phyloP scores from a whole-genome alignment of 2,329 filamentous ascomycete species.

The Fusarium sp. region DNA sequence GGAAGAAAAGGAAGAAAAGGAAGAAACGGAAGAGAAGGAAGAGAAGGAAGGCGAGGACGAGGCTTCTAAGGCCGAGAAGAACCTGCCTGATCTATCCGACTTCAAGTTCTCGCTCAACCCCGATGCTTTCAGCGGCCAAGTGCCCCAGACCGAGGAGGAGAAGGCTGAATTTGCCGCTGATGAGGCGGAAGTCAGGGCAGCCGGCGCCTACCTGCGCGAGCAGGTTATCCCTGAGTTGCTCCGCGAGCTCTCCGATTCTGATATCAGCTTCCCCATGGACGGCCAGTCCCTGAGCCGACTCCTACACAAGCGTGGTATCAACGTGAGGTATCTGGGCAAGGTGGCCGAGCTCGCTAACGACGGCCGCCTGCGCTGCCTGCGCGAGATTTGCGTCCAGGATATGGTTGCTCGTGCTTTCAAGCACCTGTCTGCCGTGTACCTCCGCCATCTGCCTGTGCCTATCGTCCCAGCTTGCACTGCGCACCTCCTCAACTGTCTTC shows the following conservation, averaged over 20 bases:
- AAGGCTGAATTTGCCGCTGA: conserved; percentile 83
- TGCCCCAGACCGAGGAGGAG: conserved; percentile 87
- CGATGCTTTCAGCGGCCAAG: conserved; percentile 92
- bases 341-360: conserved; percentile 75
- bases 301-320: conserved; percentile 96
- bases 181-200: conserved; percentile 85
- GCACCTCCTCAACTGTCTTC: conserved; percentile 91
- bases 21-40: conserved; percentile 41
- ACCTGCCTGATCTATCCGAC: conserved; percentile 82
- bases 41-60: conserved; percentile 47
- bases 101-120: conserved; percentile 93
- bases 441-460: conserved; percentile 79
- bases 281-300: conserved; percentile 88
- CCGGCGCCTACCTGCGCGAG: conserved; percentile 77
- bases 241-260: conserved; percentile 86
- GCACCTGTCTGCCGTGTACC: conserved; percentile 80
- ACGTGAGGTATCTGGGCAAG: conserved; percentile 92
- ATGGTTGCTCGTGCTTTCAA: conserved; percentile 97
- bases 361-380: conserved; percentile 77
- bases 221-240: conserved; percentile 85
- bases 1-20: conserved; percentile 46
- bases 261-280: conserved; percentile 98
- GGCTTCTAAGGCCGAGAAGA: conserved; percentile 43
- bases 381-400: conserved; percentile 81
- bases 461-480: conserved; percentile 81